Evolutionary conservation across 1,139 yeast genomes (phyloP).

Genomic region (Meyerozyma smithsonii): DNA sequence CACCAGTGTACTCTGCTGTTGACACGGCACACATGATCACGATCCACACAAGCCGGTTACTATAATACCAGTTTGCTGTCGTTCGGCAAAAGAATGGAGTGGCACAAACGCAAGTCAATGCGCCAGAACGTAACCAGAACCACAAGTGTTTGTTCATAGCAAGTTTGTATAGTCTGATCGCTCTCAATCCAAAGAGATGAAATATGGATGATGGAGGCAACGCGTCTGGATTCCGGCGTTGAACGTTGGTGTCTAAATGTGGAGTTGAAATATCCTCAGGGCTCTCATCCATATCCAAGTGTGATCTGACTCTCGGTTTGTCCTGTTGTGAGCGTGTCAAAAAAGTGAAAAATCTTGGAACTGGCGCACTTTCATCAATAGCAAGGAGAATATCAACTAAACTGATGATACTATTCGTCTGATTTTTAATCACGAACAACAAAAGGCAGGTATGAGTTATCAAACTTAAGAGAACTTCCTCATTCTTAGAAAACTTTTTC

Average conservation of each 20-base stretch:
- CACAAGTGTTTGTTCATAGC: slow-evolving; percentile 21
- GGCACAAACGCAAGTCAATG: slow-evolving; percentile 21
- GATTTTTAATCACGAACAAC: slow-evolving; percentile 18
- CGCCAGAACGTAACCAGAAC: slow-evolving; percentile 30
- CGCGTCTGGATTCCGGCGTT: slow-evolving; percentile 27
- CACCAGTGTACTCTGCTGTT: slow-evolving; percentile 30
- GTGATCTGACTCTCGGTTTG: slow-evolving; percentile 7
- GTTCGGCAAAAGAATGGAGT: slow-evolving; percentile 26
- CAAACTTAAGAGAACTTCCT: slow-evolving; percentile 24
- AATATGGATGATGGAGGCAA: slow-evolving; percentile 20
- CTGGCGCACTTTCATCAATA: slow-evolving; percentile 24
- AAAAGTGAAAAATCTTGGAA: slow-evolving; percentile 20
- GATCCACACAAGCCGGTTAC: slow-evolving; percentile 28
- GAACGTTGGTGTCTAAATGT: slow-evolving; percentile 12
- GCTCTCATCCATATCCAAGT: neutral
- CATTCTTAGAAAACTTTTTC: slow-evolving; percentile 12
- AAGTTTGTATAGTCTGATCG: slow-evolving; percentile 14
- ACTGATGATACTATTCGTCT: slow-evolving; percentile 12
- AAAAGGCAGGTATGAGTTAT: slow-evolving; percentile 27
- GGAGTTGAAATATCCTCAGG: slow-evolving; percentile 4
- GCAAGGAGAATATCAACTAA: slow-evolving; percentile 23
- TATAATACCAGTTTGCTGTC: slow-evolving; percentile 30
- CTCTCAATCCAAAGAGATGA: slow-evolving; percentile 18
- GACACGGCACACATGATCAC: slow-evolving; percentile 33
- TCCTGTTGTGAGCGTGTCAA: slow-evolving; percentile 18